Percentiles rank a stretch among this genome's conserved stretches.
Conservation (phyloP, 345 rosid species). For the Raphanus sativus region DNA sequence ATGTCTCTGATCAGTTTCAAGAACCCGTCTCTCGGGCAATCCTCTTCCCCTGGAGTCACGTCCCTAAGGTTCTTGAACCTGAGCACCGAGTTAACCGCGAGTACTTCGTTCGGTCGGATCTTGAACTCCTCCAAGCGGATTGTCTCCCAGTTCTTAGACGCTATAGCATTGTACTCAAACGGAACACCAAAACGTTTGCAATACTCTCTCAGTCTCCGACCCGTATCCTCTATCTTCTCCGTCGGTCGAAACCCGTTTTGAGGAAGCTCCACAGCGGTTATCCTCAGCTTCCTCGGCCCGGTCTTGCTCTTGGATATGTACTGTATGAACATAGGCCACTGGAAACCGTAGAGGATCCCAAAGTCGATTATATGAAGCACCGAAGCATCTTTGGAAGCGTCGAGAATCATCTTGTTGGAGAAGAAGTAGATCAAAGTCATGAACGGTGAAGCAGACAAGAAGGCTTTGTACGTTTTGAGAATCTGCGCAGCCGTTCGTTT, state of each 20-base stretch:
- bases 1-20: constrained; percentile 56
- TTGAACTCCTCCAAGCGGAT: constrained; percentile 65
- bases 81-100: constrained; percentile 55
- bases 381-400: constrained; percentile 47
- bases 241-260: constrained; percentile 66
- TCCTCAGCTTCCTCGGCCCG: constrained; percentile 67
- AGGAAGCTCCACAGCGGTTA: constrained; percentile 91
- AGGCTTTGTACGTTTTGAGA: constrained; percentile 56
- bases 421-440: constrained; percentile 60
- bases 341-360: not conserved
- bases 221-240: constrained; percentile 67
- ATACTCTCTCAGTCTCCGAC: constrained; percentile 62
- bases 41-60: constrained; percentile 51
- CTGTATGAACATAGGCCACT: not conserved
- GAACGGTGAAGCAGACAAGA: constrained; percentile 58
- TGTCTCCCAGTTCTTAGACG: constrained; percentile 67
- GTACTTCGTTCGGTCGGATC: constrained; percentile 51
- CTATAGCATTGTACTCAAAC: constrained; percentile 64
- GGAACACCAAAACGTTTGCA: constrained; percentile 74
- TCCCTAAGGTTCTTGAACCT: constrained; percentile 60
- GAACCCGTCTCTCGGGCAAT: constrained; percentile 60
- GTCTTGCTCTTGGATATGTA: constrained; percentile 41
- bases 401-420: constrained; percentile 49
- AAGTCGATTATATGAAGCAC: not conserved
- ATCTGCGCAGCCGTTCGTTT: constrained; percentile 57